These are phyloP conservation scores for Fusarium gaditjirri DNA, from an alignment of 2,329 filamentous ascomycete species.

Conservation along the genomic window DNA sequence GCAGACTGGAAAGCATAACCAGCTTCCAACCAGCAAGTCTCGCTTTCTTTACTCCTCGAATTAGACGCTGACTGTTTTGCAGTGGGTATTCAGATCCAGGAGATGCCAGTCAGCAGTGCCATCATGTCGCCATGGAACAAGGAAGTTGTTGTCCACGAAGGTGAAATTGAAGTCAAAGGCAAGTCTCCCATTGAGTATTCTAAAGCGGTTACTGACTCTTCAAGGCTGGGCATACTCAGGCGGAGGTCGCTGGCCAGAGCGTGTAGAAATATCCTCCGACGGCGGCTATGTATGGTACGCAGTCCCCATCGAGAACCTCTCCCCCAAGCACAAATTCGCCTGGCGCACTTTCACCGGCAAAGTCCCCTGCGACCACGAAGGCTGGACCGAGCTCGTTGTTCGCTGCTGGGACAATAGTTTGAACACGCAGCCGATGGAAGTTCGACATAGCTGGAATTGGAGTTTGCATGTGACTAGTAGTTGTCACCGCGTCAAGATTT, in stretches of 20 bases:
- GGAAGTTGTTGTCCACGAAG: slow-evolving; percentile 68
- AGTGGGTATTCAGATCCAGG: slow-evolving; percentile 72
- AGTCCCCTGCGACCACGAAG: slow-evolving; percentile 69
- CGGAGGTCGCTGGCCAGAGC: slow-evolving; percentile 67
- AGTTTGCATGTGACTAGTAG: slow-evolving; percentile 71
- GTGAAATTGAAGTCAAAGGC: slow-evolving; percentile 57
- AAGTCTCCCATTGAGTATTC: rapidly evolving
- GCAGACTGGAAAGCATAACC: slow-evolving; percentile 75
- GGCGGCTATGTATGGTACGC: slow-evolving; percentile 73
- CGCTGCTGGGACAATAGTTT: slow-evolving; percentile 71
- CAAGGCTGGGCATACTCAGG: slow-evolving; percentile 69
- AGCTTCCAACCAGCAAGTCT: slow-evolving; percentile 58
- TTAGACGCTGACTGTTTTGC: not conserved
- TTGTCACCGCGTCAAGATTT: slow-evolving; percentile 69
- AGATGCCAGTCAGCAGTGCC: slow-evolving; percentile 75
- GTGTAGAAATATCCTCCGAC: slow-evolving; percentile 71
- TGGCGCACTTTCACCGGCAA: slow-evolving; percentile 74
- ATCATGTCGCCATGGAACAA: slow-evolving; percentile 72
- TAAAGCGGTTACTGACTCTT: slow-evolving; percentile 33
- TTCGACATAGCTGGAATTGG: slow-evolving; percentile 71
- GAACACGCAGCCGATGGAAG: slow-evolving; percentile 68
- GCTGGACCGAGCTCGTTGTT: slow-evolving; percentile 69
- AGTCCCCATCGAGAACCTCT: slow-evolving; percentile 68
- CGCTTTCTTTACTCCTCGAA: rapidly evolving
- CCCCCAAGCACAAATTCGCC: slow-evolving; percentile 68